Base-by-base conservation (phyloP, 805 yeast genomes). In the Alloascoidea hylecoeti region DNA sequence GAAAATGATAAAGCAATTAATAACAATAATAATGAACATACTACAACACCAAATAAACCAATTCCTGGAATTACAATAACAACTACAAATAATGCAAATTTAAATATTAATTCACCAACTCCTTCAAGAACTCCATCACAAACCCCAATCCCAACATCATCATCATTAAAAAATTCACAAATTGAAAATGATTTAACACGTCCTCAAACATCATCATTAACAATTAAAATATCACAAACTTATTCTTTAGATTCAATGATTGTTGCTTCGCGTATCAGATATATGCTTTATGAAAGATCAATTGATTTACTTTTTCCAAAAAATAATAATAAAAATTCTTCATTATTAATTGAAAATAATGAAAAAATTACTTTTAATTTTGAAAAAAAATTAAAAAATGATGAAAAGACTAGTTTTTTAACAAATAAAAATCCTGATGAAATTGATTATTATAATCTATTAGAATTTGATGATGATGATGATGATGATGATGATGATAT, bases 211-310 rank as follows among this genome's bases (percentile, higher is more conserved):
- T 5, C 36, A 9, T 16, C 36, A 16, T 34, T 34, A 14, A 34
- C 36, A 17, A 18, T 12, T 27, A 40, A 32, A 15, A 30, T 15
- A 15, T n/a, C 34, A 32, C 27, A 19, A 38, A 28, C 4, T 19
- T 33, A 13, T 23, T 35, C n/a, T 33, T 38, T 58, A 9, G 64
- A 61, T 38, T 43, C 55, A 9, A 44, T 55, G 9, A 45, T 46
- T 18, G 44, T 60, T 35, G 60, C 65, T 30, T 50, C 59, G 35
- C 51, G 61, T 23, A 57, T 62, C 5, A 44, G 67, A 15, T 60
- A 56, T 38, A 61, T 61, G 67, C 50, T 61, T 14, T 61, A 50
- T 44, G 67, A 60, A 37, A 48, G 44, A 38, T 43, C 55, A 2
- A 41, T 56, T 6, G 53, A 49, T 17, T 39, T 49, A 33, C 35